Percentiles rank a stretch among this genome's conserved stretches.
Evolutionary conservation across 441 rosid species (phyloP).

Genomic region (Flueggea neowawraea): DNA sequence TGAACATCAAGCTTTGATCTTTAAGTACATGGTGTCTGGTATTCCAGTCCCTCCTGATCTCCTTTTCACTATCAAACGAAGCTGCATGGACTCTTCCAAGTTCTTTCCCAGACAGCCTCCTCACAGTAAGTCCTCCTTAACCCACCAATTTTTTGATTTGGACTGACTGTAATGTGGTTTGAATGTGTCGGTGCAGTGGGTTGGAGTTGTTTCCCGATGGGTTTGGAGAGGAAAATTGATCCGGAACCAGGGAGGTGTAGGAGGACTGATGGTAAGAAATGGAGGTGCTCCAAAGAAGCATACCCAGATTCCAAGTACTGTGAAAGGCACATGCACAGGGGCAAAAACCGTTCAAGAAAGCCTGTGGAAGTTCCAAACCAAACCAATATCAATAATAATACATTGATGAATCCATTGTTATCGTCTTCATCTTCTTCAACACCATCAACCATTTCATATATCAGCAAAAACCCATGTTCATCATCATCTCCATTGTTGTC

Average conservation of each 20-base stretch:
- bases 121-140: constrained; percentile 35
- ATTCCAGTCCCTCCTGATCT: constrained; percentile 90
- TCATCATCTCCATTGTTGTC: no score
- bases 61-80: constrained; percentile 72
- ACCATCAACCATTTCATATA: not conserved
- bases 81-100: constrained; percentile 37
- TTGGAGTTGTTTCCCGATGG: constrained; percentile 89
- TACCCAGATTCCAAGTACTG: constrained; percentile 96
- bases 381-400: constrained; percentile 25
- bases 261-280: constrained; percentile 99
- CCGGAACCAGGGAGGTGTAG: constrained; percentile 96
- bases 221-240: constrained; percentile 79
- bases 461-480: no score
- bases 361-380: constrained; percentile 68
- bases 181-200: constrained; percentile 42
- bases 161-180: not conserved
- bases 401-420: no score
- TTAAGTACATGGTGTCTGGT: constrained; percentile 83
- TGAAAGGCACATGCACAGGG: constrained; percentile 99
- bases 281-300: constrained; percentile 99
- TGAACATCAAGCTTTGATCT: constrained; percentile 90
- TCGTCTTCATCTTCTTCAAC: constrained; percentile 18
- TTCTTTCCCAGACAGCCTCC: constrained; percentile 55
- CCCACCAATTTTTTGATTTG: not conserved
- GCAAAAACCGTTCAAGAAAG: constrained; percentile 99